Evolutionary conservation across 495 filamentous ascomycete species (phyloP).

Genomic region (Aspergillus asperescens): DNA sequence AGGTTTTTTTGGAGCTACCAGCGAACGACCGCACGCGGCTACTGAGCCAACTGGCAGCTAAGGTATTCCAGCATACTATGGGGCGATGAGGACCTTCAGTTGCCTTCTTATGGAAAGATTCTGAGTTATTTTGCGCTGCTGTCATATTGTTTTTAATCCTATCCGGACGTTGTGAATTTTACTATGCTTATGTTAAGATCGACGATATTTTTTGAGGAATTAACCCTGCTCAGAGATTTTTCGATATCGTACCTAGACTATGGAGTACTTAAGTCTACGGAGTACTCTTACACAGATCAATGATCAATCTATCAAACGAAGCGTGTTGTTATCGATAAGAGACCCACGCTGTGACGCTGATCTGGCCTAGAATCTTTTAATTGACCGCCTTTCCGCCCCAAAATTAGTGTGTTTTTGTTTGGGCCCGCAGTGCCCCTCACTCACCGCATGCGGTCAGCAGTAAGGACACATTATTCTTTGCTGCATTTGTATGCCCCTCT

Average conservation of each 20-base stretch:
- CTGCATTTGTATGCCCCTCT: slow-evolving; percentile 7
- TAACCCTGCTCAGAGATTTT: too few species aligned
- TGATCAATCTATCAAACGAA: background rate
- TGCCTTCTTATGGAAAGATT: background rate
- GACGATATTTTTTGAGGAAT: too few species aligned
- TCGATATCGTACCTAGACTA: too few species aligned
- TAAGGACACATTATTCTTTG: slow-evolving; percentile 19
- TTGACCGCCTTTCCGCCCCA: slow-evolving; percentile 2
- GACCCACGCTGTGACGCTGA: slow-evolving; percentile 4
- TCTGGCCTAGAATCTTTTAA: background rate
- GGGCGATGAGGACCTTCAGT: slow-evolving; percentile 19
- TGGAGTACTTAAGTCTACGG: too few species aligned
- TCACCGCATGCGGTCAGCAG: slow-evolving; percentile 37
- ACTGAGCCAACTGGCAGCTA: slow-evolving; percentile 67
- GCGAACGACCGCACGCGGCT: slow-evolving; percentile 72
- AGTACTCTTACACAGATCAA: too few species aligned
- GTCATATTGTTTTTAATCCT: background rate
- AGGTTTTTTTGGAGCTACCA: slow-evolving; percentile 79
- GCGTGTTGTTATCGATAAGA: slow-evolving; percentile 22
- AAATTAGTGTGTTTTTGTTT: slow-evolving; percentile 2
- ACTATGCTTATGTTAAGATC: too few species aligned
- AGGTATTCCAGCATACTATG: slow-evolving; percentile 54
- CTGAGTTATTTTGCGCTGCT: background rate
- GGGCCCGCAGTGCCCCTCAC: slow-evolving; percentile 8
- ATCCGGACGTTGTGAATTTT: background rate